Conservation (phyloP, 495 filamentous ascomycete genomes). For the Penicillium waksmanii region DNA sequence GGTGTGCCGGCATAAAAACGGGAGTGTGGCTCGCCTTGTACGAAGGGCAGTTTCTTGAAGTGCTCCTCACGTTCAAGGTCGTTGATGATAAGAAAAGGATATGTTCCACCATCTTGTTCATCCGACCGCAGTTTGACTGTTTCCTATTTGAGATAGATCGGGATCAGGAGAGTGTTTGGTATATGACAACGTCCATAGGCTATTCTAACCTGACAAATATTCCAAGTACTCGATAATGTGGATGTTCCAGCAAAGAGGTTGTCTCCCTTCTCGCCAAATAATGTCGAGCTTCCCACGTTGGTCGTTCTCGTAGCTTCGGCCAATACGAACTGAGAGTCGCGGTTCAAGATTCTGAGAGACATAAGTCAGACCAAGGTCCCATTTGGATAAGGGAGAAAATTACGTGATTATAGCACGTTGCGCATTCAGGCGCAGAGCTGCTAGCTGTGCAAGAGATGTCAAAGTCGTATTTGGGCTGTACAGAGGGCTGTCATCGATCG, state of each 20-base stretch:
- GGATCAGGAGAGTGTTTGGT: no score
- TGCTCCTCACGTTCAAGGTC: conserved; percentile 33
- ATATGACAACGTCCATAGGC: no score
- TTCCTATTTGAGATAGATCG: no score
- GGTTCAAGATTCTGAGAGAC: conserved; percentile 20
- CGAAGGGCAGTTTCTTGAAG: conserved; percentile 35
- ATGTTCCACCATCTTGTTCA: conserved; percentile 52
- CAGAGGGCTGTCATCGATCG: no score
- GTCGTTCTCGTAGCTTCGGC: no score
- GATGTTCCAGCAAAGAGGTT: no score
- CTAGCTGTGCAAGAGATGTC: conserved; percentile 44
- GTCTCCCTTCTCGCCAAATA: no score
- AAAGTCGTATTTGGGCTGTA: conserved; percentile 39
- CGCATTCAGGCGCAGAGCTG: conserved; percentile 41
- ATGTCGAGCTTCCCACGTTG: no score
- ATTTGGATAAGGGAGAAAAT: not conserved
- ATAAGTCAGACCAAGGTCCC: not conserved
- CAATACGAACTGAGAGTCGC: conserved; percentile 4
- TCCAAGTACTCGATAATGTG: no score
- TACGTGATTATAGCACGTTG: conserved; percentile 49
- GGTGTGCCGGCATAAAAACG: conserved; percentile 34
- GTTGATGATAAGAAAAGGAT: conserved; percentile 16
- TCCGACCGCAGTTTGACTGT: conserved; percentile 10
- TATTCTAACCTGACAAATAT: no score
- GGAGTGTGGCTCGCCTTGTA: conserved; percentile 28